Evolutionary conservation across 805 yeast genomes (phyloP), one percentile per base, ranked within the genome.

Genomic region (Kodamaea sagamina): DNA sequence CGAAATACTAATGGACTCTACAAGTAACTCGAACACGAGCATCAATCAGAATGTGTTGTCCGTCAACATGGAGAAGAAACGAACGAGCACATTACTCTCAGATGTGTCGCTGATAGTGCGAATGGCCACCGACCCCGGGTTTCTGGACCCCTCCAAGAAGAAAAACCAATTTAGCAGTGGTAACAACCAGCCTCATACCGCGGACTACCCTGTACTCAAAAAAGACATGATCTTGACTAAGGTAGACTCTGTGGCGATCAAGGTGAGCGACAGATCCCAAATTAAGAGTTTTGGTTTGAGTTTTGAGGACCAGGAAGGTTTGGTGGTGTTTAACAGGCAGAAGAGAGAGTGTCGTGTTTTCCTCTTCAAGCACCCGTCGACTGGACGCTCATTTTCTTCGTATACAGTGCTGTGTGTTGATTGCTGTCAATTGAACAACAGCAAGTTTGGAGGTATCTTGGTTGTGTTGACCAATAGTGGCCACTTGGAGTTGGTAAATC

Each of bases 161-260:
- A 49, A 37, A 48, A 46, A 31, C 8, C 24, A 21, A 21, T 21
- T 21, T 21, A 21, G 24, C 8, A 21, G 24, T 21, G 24, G 24
- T 6, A 21, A 54, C 34, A 39, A 16, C 46, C 34, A 8, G 22
- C 41, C 17, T 41, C 38, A 8, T 40, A 42, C 11, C 46, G 47
- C 44, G 4, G 79, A 71, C 26, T 48, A 61, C 4, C 57, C 66
- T 4, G 50, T 58, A 4, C 58, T 78, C 16, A 65, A 80, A 29
- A 86, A 84, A 51, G 95, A 88, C 58, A 74, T 84, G 53, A 81
- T 84, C n/a, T 64, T 87, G 47, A 79, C 89, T 0, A 78, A 75
- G 53, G 61, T 86, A 2, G 81, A 79, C 12, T 60, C 76, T 1
- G 35, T 34, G 8, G 62, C 70, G 29, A 65, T 57, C 9, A 57